Conservation (phyloP, 2,329 filamentous ascomycete genomes). For the Penicillium sp. region DNA sequence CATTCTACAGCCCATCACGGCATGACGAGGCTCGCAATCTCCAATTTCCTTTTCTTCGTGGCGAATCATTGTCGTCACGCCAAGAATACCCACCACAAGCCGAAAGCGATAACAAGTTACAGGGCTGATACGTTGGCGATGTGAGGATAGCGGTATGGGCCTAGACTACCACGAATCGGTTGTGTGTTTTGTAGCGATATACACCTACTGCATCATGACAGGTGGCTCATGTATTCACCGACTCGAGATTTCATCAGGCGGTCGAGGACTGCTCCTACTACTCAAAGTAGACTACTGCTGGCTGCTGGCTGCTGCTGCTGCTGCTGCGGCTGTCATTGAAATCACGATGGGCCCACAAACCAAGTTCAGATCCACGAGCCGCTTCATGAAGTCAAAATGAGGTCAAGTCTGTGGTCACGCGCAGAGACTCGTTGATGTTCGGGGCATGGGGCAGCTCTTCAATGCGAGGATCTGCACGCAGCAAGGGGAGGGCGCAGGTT, state of each 20-base stretch:
- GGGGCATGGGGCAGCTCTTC: slow-evolving; percentile 1
- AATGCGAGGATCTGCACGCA: slow-evolving; percentile 19
- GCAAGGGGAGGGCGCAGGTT: slow-evolving; percentile 18
- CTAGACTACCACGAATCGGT: not conserved
- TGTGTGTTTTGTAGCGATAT: not conserved
- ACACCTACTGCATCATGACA: not conserved
- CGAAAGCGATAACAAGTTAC: slow-evolving; percentile 1
- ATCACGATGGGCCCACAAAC: not conserved
- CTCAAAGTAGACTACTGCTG: no score
- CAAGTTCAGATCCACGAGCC: slow-evolving; percentile 4
- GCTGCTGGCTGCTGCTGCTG: not conserved
- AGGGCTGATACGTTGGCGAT: slow-evolving; percentile 8
- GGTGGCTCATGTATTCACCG: not conserved
- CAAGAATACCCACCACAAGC: slow-evolving; percentile 9
- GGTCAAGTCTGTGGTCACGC: not conserved
- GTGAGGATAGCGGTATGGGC: not conserved
- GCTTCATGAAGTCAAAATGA: slow-evolving; percentile 10
- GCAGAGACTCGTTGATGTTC: not conserved
- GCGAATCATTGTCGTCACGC: slow-evolving; percentile 6
- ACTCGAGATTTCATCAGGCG: not conserved
- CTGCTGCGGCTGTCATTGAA: not conserved
- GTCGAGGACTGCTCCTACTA: not conserved
- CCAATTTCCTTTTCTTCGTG: not conserved
- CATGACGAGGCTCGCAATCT: not conserved
- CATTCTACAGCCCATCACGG: not conserved